Evolutionary conservation across 768 basidiomycete species (phyloP).

Genomic region (Pleurotus cornucopiae): DNA sequence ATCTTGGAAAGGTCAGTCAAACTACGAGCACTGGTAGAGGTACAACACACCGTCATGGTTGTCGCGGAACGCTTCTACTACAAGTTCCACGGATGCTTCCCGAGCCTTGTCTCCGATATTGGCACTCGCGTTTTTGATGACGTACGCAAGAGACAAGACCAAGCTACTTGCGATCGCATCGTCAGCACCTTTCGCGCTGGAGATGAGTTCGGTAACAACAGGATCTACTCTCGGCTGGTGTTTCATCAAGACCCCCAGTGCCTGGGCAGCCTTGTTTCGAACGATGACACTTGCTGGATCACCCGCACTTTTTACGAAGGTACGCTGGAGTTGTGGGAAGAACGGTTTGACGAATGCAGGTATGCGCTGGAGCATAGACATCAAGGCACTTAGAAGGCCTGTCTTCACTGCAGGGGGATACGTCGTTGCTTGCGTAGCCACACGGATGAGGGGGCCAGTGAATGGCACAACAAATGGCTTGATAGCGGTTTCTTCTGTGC

Average conservation of each 20-base stretch:
- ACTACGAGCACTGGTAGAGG: background rate
- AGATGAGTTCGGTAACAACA: constrained; percentile 84
- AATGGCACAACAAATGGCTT: constrained; percentile 95
- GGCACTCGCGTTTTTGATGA: constrained; percentile 62
- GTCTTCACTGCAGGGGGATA: constrained; percentile 93
- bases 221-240: constrained; percentile 90
- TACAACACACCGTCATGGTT: constrained; percentile 53
- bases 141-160: constrained; percentile 70
- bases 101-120: constrained; percentile 77
- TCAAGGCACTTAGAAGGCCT: constrained; percentile 83
- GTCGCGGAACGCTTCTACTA: constrained; percentile 76
- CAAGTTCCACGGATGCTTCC: constrained; percentile 70
- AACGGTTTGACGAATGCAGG: constrained; percentile 93
- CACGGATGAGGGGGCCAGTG: constrained; percentile 93
- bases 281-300: constrained; percentile 78
- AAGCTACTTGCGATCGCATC: constrained; percentile 75
- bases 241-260: constrained; percentile 86
- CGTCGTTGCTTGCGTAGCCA: constrained; percentile 84
- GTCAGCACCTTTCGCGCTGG: constrained; percentile 52
- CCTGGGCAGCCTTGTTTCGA: constrained; percentile 76
- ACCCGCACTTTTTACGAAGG: constrained; percentile 89
- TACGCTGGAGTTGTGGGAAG: constrained; percentile 96
- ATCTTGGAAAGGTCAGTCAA: constrained; percentile 38
- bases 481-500: constrained; percentile 76
- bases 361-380: constrained; percentile 80